Base-by-base conservation (phyloP, 176 grass and related monocot genomes). In the Olyra latifolia region DNA sequence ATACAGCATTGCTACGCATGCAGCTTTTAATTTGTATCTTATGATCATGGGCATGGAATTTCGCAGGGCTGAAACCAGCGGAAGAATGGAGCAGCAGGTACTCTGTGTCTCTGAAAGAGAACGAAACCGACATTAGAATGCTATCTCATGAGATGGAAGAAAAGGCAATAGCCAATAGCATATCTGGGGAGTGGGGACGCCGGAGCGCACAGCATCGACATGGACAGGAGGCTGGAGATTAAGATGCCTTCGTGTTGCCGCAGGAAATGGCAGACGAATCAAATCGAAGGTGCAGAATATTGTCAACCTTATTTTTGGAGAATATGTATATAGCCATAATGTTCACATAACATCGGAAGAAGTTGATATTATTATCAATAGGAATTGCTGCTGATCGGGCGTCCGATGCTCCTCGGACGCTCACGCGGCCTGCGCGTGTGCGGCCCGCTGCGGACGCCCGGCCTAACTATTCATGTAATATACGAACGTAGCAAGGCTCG, bases 41-140 rank as follows among this genome's bases (percentile, higher is more conserved):
- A 7, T 11, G n/a, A n/a, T n/a, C 9, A 46, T 47, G 16, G 40
- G 25, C 25, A 32, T 22, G 41, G 43, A 15, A 15, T 11, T 35
- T 45, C 23, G 11, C 20, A 46, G 40, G 29, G 40, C 9, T 13
- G 5, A 62, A 27, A 49, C 47, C 5, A 7, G 25, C 8, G 8
- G 2, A 29, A 38, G 29, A 44, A 48, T 39, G 1, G 3, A 58
- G 67, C 15, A 32, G 24, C n/a, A n/a, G n/a, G n/a, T n/a, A n/a
- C n/a, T n/a, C n/a, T n/a, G n/a, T n/a, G 71, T 81, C 20, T 60
- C 59, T 7, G 62, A 60, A 29, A n/a, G 65, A 71, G 71, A 28
- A 43, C 10, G 84, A 81, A n/a, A 54, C 19, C 17, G 54, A 82
- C 72, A 17, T 54, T 35, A 42, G 24, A 42, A 44, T 76, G 64